Base-by-base conservation (phyloP, 345 rosid genomes). In the Boechera divaricarpa region DNA sequence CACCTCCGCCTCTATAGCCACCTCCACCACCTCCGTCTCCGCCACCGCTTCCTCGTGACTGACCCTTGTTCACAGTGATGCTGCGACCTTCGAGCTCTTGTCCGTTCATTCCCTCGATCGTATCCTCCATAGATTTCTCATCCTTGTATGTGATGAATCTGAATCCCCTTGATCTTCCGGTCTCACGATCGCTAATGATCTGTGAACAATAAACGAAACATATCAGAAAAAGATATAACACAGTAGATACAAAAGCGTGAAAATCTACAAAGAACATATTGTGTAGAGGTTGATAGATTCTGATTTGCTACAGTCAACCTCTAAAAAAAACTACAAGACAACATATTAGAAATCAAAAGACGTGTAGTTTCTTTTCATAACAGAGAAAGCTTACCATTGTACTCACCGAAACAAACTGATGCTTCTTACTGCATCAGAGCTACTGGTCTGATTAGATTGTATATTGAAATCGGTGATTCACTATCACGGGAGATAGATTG, bases 401-500 rank as follows among this genome's bases (percentile, higher is more conserved):
- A 18, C 32, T 38, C 68, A 18, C 73, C 65, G 28, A 73, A 66
- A 36, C 39, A 24, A 57, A 63, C 59, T 59, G 78, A 54, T 61
- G 45, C 64, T 61, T 61, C 64, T 73, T 60, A 67, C 74, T 74
- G 74, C 82, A 79, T 79, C 78, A 79, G 47, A 36, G 74, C 74
- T n/a, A 91, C 59, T 29, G 98, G 97, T 78, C 81, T 86, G 70
- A 87, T 88, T 38, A 82, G 78, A 75, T 84, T 81, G 31, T 87
- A 47, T 18, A 77, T 79, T 28, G 78, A 75, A 54, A 80, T 88
- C 5, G 70, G 21, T 16, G 59, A 60, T 72, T 83, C 91, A 60
- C 69, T 56, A 18, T 80, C 80, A 24, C 76, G 24, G 52, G 75
- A 72, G 57, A 64, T 35, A 24, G 65, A 63, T 36, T 77, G 80